Evolutionary conservation across 1,284 basidiomycete species (phyloP).

Genomic region (Gomphus sp.): DNA sequence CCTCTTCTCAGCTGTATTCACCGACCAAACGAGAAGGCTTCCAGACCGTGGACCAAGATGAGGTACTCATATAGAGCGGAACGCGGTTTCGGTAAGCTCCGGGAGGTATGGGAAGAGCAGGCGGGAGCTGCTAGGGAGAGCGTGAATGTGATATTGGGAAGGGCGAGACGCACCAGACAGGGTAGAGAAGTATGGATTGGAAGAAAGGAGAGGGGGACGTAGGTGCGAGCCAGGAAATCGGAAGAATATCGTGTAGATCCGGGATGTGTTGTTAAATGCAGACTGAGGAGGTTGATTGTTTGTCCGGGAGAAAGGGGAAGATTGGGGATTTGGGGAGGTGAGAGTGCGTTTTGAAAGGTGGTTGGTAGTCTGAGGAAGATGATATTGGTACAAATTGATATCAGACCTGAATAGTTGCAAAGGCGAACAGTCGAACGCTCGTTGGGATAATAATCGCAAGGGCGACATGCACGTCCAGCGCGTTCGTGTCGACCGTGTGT

Average conservation of each 20-base stretch:
- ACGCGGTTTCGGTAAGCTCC: background rate
- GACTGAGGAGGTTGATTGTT: background rate
- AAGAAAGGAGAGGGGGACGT: background rate
- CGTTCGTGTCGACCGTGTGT: too few species aligned
- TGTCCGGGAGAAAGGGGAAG: background rate
- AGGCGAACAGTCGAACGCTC: constrained; percentile 1
- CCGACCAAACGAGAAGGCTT: background rate
- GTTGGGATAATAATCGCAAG: constrained; percentile 2
- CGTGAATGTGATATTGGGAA: background rate
- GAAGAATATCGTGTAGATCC: background rate
- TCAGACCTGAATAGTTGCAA: background rate
- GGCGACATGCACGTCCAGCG: background rate
- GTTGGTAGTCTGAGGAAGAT: constrained; percentile 1
- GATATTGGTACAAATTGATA: background rate
- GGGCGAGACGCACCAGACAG: background rate
- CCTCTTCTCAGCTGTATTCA: background rate
- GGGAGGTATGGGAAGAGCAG: constrained; percentile 4
- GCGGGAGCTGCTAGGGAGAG: background rate
- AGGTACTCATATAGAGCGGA: constrained; percentile 1
- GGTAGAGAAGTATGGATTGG: constrained; percentile 1
- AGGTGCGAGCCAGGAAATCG: background rate
- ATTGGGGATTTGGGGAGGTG: background rate
- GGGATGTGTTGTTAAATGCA: background rate
- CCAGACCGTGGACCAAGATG: background rate
- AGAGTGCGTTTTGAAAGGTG: background rate